Evolutionary conservation across 2,329 filamentous ascomycete genomes (phyloP), one percentile per base, ranked within the genome.

Genomic region (Diplodia intermedia): DNA sequence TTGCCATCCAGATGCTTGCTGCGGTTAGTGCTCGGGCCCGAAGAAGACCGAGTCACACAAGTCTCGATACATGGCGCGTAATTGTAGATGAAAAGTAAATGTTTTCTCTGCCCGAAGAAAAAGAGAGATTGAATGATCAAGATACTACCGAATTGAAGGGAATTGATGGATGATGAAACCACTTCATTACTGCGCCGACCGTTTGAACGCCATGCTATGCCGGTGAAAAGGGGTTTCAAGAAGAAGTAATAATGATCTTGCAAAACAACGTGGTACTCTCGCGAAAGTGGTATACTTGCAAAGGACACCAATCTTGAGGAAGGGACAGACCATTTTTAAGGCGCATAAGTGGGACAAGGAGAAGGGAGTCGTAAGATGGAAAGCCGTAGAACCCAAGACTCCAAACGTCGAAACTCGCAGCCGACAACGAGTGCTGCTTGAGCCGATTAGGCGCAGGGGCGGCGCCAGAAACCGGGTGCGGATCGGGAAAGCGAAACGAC

Each of bases 121-220:
- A 47, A 65, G 31, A 65, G 50, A 54, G 14, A 65, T 31, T 26
- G 20, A 55, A 43, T 7, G 23, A 55, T 8, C 62, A 65, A 65
- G 6, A 31, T 12, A 29, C 36, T 54, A 65, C 52, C 62, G 50
- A 65, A 20, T 5, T 18, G 62, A 65, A 29, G 26, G 31, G 20
- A 43, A 54, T 20, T 49, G 7, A 18, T 8, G 8, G 23, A 38
- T 12, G 43, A 53, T 26, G 15, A 53, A 65, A 31, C 62, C 62
- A 55, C 52, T 65, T 54, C 49, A 20, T 65, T 31, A 33, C 62
- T 65, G 29, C 62, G 62, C 62, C 52, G 26, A 29, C 43, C 62
- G 26, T 47, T 15, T 14, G 33, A 66, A 66, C 65, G 29, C 65
- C 65, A 56, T 66, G 65, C 65, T 66, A 66, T 66, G 65, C 65